Percentiles rank a stretch among this genome's conserved stretches.
phyloP scores from a whole-genome alignment of 179 eudicot genomes.

The Corrigiola litoralis region DNA sequence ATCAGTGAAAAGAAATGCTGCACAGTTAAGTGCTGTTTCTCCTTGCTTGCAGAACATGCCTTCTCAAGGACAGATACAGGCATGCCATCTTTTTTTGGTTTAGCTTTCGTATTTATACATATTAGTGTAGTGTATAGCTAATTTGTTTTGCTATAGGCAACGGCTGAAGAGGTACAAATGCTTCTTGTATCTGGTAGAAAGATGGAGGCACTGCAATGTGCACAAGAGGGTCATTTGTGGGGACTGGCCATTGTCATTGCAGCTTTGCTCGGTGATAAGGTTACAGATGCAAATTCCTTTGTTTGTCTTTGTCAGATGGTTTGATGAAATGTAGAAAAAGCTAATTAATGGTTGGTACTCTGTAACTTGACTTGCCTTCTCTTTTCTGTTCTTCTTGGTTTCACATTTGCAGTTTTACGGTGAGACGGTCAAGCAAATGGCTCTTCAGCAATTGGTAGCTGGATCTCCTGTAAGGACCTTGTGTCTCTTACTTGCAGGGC shows the following conservation, averaged over 20 bases:
- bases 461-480: conserved; percentile 80
- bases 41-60: conserved; percentile 46
- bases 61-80: conserved; percentile 33
- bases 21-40: conserved; percentile 25
- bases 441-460: conserved; percentile 59
- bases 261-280: conserved; percentile 77
- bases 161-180: conserved; percentile 62
- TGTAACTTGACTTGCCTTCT: conserved; percentile 1
- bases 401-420: conserved; percentile 53
- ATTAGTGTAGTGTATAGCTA: conserved; percentile 2
- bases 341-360: neutral
- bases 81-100: conserved; percentile 9
- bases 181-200: conserved; percentile 48
- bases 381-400: too few species aligned
- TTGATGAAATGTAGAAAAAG: neutral
- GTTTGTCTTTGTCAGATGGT: neutral
- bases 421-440: conserved; percentile 80
- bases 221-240: conserved; percentile 42
- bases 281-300: conserved; percentile 5
- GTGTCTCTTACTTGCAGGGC: conserved; percentile 75
- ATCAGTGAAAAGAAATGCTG: conserved; percentile 20
- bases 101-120: neutral
- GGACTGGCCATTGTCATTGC: conserved; percentile 38
- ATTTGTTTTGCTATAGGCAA: conserved; percentile 26
- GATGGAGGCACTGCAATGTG: conserved; percentile 40